phyloP scores from a whole-genome alignment of 306 rosid genomes.

The Quercus variabilis region DNA sequence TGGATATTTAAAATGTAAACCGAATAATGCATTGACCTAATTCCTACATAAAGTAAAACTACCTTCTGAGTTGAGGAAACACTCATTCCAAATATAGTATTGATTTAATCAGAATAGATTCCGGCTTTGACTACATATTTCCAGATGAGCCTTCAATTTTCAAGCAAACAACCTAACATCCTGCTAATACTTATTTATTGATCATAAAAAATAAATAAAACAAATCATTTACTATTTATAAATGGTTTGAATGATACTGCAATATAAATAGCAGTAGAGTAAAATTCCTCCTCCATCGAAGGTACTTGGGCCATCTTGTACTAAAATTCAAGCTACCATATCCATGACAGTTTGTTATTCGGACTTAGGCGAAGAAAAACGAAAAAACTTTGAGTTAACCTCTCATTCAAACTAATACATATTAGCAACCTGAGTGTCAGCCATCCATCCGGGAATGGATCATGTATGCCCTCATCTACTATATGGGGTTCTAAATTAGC shows the following conservation, averaged over 20 bases:
- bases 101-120: not conserved
- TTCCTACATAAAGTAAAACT: not conserved
- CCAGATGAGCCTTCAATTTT: not conserved
- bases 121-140: not conserved
- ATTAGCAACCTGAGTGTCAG: too few relatives aligned
- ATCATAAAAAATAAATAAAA: not conserved
- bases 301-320: not conserved
- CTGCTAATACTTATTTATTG: not conserved
- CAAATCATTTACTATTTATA: not conserved
- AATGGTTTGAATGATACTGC: not conserved
- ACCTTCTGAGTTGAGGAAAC: not conserved
- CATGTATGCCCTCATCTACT: not conserved
- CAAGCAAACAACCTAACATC: not conserved
- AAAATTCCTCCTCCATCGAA: not conserved
- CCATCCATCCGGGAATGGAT: not conserved
- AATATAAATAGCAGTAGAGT: not conserved
- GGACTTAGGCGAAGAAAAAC: not conserved
- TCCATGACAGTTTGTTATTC: not conserved
- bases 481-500: not conserved
- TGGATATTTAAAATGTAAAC: too few relatives aligned
- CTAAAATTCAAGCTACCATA: not conserved
- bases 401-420: too few relatives aligned
- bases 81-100: not conserved
- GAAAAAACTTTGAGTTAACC: too few relatives aligned
- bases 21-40: too few relatives aligned